Conservation (phyloP, 306 rosid species). For the Alnus glutinosa region DNA sequence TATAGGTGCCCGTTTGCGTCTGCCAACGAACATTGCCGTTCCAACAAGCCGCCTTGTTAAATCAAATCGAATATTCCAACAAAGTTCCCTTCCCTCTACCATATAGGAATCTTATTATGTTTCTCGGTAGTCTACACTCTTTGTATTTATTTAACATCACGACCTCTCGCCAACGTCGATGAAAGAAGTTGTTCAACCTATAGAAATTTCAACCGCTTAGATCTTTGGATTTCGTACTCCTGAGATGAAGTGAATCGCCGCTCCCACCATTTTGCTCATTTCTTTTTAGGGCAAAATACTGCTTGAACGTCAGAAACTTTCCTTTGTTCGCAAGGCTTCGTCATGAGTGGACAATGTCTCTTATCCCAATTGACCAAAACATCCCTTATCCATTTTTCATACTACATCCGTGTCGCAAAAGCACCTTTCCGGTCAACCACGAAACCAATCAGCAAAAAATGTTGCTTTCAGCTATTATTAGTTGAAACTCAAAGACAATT, state of each 20-base stretch:
- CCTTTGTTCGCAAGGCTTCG: constrained; percentile 9
- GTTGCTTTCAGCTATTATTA: too few relatives aligned
- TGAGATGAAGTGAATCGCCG: too few relatives aligned
- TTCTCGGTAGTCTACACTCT: too few relatives aligned
- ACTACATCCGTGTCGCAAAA: too few relatives aligned
- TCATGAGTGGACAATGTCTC: not conserved
- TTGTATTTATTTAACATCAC: not conserved
- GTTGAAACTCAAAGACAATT: too few relatives aligned
- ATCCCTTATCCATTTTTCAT: not conserved
- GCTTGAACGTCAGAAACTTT: constrained; percentile 1
- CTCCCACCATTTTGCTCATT: not conserved
- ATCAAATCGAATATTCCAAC: constrained; percentile 19
- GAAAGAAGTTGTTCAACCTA: not conserved
- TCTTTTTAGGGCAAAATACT: not conserved
- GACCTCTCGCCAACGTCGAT: not conserved
- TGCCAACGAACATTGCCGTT: not conserved
- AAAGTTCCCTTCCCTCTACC: constrained; percentile 13
- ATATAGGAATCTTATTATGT: not conserved
- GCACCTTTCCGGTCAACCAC: too few relatives aligned
- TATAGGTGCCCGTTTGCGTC: too few relatives aligned
- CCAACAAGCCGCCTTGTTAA: not conserved
- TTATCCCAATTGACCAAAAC: constrained; percentile 2
- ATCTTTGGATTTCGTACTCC: not conserved
- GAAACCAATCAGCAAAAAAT: too few relatives aligned
- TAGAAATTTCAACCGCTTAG: not conserved